Evolutionary conservation across 148 eudicot genomes (phyloP).

Genomic region (Arbutus unedo): DNA sequence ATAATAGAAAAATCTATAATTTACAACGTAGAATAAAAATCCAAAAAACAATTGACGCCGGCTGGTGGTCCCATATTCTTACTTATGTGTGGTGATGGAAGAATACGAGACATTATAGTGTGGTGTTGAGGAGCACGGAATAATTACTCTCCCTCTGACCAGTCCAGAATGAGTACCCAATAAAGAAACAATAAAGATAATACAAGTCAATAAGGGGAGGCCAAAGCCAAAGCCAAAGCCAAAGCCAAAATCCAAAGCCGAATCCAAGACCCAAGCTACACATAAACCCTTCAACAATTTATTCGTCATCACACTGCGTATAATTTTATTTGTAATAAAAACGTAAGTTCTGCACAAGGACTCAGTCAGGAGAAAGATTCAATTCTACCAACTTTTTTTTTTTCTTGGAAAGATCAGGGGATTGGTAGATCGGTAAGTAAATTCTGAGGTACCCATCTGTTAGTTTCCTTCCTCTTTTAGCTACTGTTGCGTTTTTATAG

Average conservation of each 20-base stretch:
- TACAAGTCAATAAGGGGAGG: conserved; percentile 32
- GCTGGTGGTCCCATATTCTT: no score
- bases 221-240: conserved; percentile 11
- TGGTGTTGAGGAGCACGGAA: background rate
- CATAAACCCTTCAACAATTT: background rate
- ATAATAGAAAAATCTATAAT: no score
- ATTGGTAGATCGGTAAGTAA: conserved; percentile 25
- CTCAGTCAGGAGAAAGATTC: background rate
- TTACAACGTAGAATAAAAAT: no score
- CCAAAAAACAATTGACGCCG: no score
- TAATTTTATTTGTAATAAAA: background rate
- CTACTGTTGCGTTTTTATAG: background rate
- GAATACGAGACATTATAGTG: no score
- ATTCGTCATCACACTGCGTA: background rate
- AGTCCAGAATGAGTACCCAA: background rate
- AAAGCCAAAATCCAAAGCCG: conserved; percentile 6
- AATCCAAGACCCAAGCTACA: conserved; percentile 20
- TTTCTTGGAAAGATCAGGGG: background rate
- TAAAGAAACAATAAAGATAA: conserved; percentile 22
- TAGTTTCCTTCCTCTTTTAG: background rate
- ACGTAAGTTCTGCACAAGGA: background rate
- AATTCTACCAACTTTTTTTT: background rate
- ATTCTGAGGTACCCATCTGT: conserved; percentile 3
- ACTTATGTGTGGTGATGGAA: no score
- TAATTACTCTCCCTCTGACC: background rate